phyloP scores from a whole-genome alignment of 1,139 yeast species.

The Protomyces lactucae-debilis region DNA sequence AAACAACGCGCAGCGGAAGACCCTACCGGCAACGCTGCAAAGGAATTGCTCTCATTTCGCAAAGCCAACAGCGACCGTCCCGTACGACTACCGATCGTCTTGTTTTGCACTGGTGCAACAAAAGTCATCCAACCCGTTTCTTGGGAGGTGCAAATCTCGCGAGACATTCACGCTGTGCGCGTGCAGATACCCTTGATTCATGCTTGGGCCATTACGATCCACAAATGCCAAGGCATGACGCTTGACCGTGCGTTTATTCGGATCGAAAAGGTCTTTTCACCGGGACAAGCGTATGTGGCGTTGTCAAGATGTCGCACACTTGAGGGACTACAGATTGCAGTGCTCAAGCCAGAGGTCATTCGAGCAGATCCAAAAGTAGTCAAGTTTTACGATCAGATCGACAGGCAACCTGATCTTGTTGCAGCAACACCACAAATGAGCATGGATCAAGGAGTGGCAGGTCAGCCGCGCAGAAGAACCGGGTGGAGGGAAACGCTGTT shows the following conservation, averaged over 20 bases:
- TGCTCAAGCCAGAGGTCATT: slow-evolving; percentile 45
- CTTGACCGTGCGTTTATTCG: slow-evolving; percentile 77
- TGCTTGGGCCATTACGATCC: slow-evolving; percentile 95
- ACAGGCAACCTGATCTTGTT: background rate
- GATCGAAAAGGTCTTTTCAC: slow-evolving; percentile 68
- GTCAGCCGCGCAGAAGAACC: background rate
- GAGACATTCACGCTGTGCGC: slow-evolving; percentile 52
- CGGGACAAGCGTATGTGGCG: slow-evolving; percentile 89
- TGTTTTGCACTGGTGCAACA: slow-evolving; percentile 39
- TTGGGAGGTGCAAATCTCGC: slow-evolving; percentile 55
- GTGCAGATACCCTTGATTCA: slow-evolving; percentile 75
- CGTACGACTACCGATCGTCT: slow-evolving; percentile 63
- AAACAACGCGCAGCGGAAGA: background rate
- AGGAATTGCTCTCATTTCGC: slow-evolving; percentile 35
- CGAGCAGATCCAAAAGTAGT: slow-evolving; percentile 20
- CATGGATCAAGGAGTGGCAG: too few relatives aligned
- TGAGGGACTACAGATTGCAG: slow-evolving; percentile 65
- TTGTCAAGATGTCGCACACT: slow-evolving; percentile 78
- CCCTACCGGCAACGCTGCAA: background rate
- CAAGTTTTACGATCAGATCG: background rate
- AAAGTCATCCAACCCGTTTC: slow-evolving; percentile 52
- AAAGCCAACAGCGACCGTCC: slow-evolving; percentile 68
- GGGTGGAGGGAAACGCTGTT: background rate
- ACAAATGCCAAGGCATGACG: slow-evolving; percentile 95
- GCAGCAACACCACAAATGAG: background rate